Evolutionary conservation across 2,329 filamentous ascomycete species (phyloP).

Genomic region (Botrytis byssoidea): DNA sequence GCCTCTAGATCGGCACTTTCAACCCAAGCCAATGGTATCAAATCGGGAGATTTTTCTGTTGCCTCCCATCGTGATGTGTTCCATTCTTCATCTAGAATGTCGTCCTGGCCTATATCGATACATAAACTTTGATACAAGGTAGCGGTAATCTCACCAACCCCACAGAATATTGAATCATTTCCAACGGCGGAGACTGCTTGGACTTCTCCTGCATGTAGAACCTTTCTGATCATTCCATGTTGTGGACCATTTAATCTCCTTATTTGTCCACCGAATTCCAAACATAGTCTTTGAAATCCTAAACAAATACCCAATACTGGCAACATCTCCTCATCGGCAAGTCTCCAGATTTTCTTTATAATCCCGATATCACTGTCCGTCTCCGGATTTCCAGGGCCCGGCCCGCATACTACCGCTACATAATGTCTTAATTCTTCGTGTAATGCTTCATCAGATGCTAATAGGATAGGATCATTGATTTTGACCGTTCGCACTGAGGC

Average conservation of each 20-base stretch:
- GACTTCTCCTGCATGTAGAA: conserved; percentile 47
- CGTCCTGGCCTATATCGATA: conserved; percentile 38
- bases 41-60: conserved; percentile 28
- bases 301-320: conserved; percentile 79
- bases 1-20: conserved; percentile 30
- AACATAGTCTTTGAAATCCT: conserved; percentile 66
- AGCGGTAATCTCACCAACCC: conserved; percentile 37
- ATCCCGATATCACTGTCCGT: conserved; percentile 75
- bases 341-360: conserved; percentile 71
- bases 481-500: conserved; percentile 69
- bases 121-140: conserved; percentile 45
- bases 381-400: conserved; percentile 80
- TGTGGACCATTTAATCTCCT: conserved; percentile 52
- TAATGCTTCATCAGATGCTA: conserved; percentile 47
- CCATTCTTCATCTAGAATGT: conserved; percentile 27
- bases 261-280: conserved; percentile 57
- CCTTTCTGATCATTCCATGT: conserved; percentile 61
- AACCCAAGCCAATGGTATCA: conserved; percentile 40
- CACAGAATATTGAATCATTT: conserved; percentile 32
- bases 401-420: conserved; percentile 85
- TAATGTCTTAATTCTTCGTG: conserved; percentile 57
- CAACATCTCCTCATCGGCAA: conserved; percentile 57
- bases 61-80: conserved; percentile 32
- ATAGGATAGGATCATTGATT: conserved; percentile 60
- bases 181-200: conserved; percentile 4